Percentiles rank a stretch among this genome's conserved stretches.
phyloP scores from a whole-genome alignment of 345 rosid species.

The Limnanthes douglasii region DNA sequence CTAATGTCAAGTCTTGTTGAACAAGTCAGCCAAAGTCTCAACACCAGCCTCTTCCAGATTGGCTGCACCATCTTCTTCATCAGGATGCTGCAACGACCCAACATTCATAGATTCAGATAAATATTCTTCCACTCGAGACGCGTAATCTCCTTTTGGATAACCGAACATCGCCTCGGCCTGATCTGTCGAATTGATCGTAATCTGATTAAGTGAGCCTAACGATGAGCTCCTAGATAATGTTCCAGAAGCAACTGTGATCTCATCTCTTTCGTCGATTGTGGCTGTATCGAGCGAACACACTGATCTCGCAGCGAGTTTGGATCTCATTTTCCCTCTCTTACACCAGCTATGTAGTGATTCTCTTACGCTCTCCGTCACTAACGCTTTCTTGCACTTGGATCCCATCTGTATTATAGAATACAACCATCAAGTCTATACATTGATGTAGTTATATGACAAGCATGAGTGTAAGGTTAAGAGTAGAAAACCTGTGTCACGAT shows the following conservation, averaged over 20 bases:
- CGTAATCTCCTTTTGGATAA: constrained; percentile 18
- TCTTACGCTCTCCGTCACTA: constrained; percentile 76
- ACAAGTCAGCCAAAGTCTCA: constrained; percentile 47
- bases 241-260: constrained; percentile 56
- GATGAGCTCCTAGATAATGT: constrained; percentile 67
- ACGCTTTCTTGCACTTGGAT: constrained; percentile 60
- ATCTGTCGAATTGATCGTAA: constrained; percentile 33
- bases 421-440: neutral
- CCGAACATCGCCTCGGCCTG: constrained; percentile 38
- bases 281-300: constrained; percentile 64
- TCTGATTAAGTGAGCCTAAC: constrained; percentile 43
- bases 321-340: constrained; percentile 61
- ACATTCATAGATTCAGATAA: constrained; percentile 33
- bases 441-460: neutral
- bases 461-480: too few species aligned
- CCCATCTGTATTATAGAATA: constrained; percentile 42
- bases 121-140: constrained; percentile 43
- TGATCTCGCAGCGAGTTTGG: constrained; percentile 53
- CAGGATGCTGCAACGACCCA: constrained; percentile 14
- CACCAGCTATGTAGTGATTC: constrained; percentile 96
- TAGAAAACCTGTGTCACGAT: constrained; percentile 86
- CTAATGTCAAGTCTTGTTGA: constrained; percentile 27
- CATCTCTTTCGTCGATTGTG: constrained; percentile 65
- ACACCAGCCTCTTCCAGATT: constrained; percentile 16
- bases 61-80: constrained; percentile 12